A percentile compares a stretch with the other conserved stretches of the same genome.
Evolutionary conservation across 2,329 filamentous ascomycete species (phyloP).

Genomic region (Aspergillus ruber): DNA sequence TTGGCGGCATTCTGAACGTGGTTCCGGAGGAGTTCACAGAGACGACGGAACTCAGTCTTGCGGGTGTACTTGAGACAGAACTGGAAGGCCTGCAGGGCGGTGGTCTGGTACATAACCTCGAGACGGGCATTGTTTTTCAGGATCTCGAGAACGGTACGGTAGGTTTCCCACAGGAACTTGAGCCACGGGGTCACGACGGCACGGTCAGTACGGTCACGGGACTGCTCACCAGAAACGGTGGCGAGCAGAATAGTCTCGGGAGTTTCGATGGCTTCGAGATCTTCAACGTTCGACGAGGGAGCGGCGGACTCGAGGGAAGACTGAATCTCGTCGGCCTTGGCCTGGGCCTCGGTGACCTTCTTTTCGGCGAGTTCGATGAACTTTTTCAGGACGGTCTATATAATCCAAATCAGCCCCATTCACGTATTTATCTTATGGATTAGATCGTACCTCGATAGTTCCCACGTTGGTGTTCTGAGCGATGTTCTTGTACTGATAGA

Average conservation of each 20-base stretch:
- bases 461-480: constrained; percentile 97
- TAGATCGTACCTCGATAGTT: constrained; percentile 73
- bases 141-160: constrained; percentile 95
- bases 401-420: not conserved
- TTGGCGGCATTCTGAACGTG: constrained; percentile 99
- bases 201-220: constrained; percentile 91
- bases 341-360: constrained; percentile 92
- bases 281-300: constrained; percentile 72
- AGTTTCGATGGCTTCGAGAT: constrained; percentile 94
- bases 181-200: constrained; percentile 98
- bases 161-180: constrained; percentile 99
- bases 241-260: constrained; percentile 96
- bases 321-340: constrained; percentile 93
- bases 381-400: constrained; percentile 81
- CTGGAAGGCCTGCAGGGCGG: constrained; percentile 95
- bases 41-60: constrained; percentile 98
- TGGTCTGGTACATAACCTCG: constrained; percentile 97
- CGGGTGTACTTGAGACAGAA: constrained; percentile 97
- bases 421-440: not conserved
- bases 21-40: constrained; percentile 96
- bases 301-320: constrained; percentile 71
- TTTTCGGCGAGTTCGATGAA: constrained; percentile 96
- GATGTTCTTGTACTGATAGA: constrained; percentile 99
- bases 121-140: constrained; percentile 97
- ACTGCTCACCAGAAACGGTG: constrained; percentile 96